Conservation (phyloP, 208 protist genomes). For the Angomonas ambiguus region DNA sequence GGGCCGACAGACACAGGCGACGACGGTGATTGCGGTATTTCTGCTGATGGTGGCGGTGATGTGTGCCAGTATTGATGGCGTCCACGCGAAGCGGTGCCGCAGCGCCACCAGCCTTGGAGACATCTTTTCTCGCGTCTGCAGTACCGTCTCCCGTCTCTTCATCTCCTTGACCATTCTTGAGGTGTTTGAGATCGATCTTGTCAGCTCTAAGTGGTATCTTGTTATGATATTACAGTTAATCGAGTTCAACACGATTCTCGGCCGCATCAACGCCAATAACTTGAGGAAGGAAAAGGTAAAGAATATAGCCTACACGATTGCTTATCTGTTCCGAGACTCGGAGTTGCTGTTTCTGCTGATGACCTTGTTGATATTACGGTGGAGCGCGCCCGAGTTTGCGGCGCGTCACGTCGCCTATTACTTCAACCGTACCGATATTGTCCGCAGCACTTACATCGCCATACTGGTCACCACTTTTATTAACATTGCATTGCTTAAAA, state of each 20-base stretch:
- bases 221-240: constrained; percentile 71
- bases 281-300: constrained; percentile 72
- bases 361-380: constrained; percentile 48
- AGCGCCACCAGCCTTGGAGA: constrained; percentile 81
- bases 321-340: constrained; percentile 78
- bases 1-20: constrained; percentile 41
- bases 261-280: constrained; percentile 79
- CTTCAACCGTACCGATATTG: background rate
- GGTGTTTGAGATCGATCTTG: constrained; percentile 58
- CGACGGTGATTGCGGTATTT: constrained; percentile 56
- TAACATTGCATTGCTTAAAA: constrained; percentile 61
- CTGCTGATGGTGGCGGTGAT: constrained; percentile 60
- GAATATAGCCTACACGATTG: constrained; percentile 66
- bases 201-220: constrained; percentile 71
- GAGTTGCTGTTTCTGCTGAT: constrained; percentile 74
- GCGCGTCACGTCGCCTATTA: constrained; percentile 10
- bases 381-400: constrained; percentile 32
- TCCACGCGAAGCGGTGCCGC: constrained; percentile 74
- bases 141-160: constrained; percentile 73
- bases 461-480: constrained; percentile 54
- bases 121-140: constrained; percentile 82
- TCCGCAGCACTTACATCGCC: constrained; percentile 38
- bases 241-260: constrained; percentile 81
- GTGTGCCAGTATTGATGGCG: constrained; percentile 74
- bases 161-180: constrained; percentile 76